Evolutionary conservation across 371 early-diverging fungal species (phyloP).

Genomic region (Globomyces sp.): DNA sequence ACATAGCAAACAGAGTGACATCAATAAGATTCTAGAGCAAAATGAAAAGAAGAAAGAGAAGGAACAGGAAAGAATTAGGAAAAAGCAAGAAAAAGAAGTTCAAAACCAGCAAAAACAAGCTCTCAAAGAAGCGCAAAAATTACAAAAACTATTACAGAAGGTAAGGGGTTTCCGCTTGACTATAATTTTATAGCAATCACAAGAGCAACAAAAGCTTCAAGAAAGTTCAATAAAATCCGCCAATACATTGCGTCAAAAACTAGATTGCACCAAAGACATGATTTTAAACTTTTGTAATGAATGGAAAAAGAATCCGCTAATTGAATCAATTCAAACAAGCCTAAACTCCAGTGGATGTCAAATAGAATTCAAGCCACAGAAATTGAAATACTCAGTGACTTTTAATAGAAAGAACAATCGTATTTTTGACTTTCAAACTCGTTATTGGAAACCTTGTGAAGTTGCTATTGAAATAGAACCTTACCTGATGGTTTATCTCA

Average conservation of each 20-base stretch:
- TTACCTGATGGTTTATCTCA: slow-evolving; percentile 46
- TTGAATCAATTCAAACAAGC: slow-evolving; percentile 26
- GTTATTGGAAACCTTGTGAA: slow-evolving; percentile 48
- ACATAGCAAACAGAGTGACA: neutral
- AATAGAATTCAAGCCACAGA: neutral
- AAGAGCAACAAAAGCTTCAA: neutral
- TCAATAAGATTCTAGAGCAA: slow-evolving; percentile 10
- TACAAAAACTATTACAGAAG: slow-evolving; percentile 30
- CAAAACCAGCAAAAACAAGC: neutral
- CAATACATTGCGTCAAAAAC: slow-evolving; percentile 50
- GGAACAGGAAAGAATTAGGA: slow-evolving; percentile 25
- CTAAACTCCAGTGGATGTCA: slow-evolving; percentile 18
- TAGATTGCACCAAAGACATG: slow-evolving; percentile 53
- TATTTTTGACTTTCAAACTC: slow-evolving; percentile 48
- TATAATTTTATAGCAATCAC: slow-evolving; percentile 12
- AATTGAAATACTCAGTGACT: slow-evolving; percentile 28
- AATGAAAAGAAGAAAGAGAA: slow-evolving; percentile 21
- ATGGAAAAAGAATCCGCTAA: slow-evolving; percentile 34
- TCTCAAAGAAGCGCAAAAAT: slow-evolving; percentile 19
- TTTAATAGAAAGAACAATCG: slow-evolving; percentile 55
- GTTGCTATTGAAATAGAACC: slow-evolving; percentile 45
- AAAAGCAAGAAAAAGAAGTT: slow-evolving; percentile 20
- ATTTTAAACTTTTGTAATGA: slow-evolving; percentile 48
- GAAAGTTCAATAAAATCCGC: slow-evolving; percentile 37
- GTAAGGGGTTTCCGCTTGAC: slow-evolving; percentile 23